A percentile compares a stretch with the other conserved stretches of the same genome.
Evolutionary conservation across 1,284 basidiomycete species (phyloP).

Genomic region (Malassezia obtusa): DNA sequence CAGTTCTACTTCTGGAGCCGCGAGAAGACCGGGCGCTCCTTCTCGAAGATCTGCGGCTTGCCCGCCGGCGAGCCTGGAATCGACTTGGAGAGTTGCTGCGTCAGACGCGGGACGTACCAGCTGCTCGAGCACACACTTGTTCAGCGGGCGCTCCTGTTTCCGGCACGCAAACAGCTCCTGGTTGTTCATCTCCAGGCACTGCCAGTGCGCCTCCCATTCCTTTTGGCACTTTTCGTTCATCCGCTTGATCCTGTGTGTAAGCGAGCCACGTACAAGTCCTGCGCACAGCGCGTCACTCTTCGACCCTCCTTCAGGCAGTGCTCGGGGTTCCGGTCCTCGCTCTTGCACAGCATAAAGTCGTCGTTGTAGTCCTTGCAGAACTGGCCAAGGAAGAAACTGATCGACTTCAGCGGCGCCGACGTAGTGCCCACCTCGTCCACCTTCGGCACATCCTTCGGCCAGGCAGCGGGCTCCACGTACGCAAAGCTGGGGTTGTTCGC

Average conservation of each 20-base stretch:
- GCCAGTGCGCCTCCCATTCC: slow-evolving; percentile 87
- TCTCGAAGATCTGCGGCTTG: slow-evolving; percentile 78
- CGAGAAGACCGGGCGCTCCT: slow-evolving; percentile 62
- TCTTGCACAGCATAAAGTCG: slow-evolving; percentile 99
- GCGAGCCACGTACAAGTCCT: slow-evolving; percentile 65
- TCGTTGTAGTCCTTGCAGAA: slow-evolving; percentile 95
- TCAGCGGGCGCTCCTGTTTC: slow-evolving; percentile 76
- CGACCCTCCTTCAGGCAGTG: slow-evolving; percentile 94
- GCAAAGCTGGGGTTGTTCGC: slow-evolving; percentile 43
- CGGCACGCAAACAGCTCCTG: slow-evolving; percentile 87
- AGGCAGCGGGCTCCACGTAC: slow-evolving; percentile 43
- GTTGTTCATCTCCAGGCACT: slow-evolving; percentile 88
- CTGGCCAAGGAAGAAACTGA: slow-evolving; percentile 91
- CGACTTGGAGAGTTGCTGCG: slow-evolving; percentile 75
- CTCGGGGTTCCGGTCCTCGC: slow-evolving; percentile 74
- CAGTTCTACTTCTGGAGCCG: slow-evolving; percentile 16
- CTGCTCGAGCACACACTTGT: slow-evolving; percentile 94
- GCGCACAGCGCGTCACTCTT: slow-evolving; percentile 87
- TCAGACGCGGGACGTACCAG: slow-evolving; percentile 50
- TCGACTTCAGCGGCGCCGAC: slow-evolving; percentile 88
- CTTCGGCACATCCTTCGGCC: slow-evolving; percentile 54
- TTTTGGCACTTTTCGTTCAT: slow-evolving; percentile 81
- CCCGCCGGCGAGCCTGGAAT: slow-evolving; percentile 84
- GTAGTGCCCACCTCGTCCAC: slow-evolving; percentile 83
- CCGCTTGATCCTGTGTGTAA: slow-evolving; percentile 64